Evolutionary conservation across 2,329 filamentous ascomycete genomes (phyloP), one percentile per base, ranked within the genome.

Genomic region (Pestalotiopsis sp.): DNA sequence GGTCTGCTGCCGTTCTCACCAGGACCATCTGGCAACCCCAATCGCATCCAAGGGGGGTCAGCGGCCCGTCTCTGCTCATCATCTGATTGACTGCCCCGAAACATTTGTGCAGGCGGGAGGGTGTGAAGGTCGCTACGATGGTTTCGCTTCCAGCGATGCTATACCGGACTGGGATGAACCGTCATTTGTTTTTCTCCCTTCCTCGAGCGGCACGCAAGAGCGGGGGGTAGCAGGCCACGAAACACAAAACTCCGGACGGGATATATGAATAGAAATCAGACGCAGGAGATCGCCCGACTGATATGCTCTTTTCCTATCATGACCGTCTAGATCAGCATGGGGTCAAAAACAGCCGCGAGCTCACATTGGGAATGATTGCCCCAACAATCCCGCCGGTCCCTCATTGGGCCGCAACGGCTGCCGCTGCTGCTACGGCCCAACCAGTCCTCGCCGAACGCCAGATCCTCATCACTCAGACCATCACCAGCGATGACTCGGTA

Each of bases 391-490:
- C 36, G 59, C 17, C 59, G 12, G n/a, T 62, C n/a, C 31, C 59
- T 31, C 31, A 31, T 66, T 45, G 64, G 64, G 64, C 65, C 65
- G 49, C 56, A 23, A 58, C 64, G 4, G 41, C 25, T 17, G 41
- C 56, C 20, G 61, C 27, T 27, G 61, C 27, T 27, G 27, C 68
- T 17, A 60, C 66, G 62, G 68, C 68, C 66, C 68, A 68, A 66
- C 66, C 66, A n/a, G 25, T 41, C 13, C 20, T 59, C 14, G 49
- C 38, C 12, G 31, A 62, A 66, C 75, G 73, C 57, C 76, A 77
- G 66, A 68, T 76, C 58, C 73, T 70, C n/a, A 62, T 78, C 52
- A 77, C 76, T 2, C 77, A 79, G 68, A 76, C 74, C 5, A 72
- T 78, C 63, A 76, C 73, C 4, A 72, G 75, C 59, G 69, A 71